These are phyloP conservation scores for Sapria himalayana DNA, from an alignment of 345 rosid species.

Conservation along the genomic window DNA sequence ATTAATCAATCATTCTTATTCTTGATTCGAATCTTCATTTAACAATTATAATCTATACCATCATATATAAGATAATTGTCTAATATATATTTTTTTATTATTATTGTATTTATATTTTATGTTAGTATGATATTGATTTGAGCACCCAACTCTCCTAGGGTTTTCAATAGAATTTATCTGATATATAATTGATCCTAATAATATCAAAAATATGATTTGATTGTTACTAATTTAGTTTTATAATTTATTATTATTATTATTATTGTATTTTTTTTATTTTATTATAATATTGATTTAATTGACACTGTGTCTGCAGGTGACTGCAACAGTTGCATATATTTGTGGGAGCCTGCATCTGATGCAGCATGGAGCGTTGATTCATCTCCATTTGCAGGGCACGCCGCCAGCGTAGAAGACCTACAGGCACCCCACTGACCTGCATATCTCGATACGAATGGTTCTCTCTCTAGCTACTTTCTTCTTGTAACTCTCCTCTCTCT, in stretches of 20 bases:
- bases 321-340: conserved; percentile 58
- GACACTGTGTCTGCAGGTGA: conserved; percentile 31
- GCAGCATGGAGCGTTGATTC: conserved; percentile 67
- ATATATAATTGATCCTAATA: too few relatives aligned
- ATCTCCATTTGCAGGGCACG: conserved; percentile 51
- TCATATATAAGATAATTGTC: too few relatives aligned
- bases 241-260: conserved; percentile 1
- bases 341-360: conserved; percentile 78
- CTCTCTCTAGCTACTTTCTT: not conserved
- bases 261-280: not conserved
- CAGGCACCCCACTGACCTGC: conserved; percentile 23
- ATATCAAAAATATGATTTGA: too few relatives aligned
- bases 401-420: conserved; percentile 81
- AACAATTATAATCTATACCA: too few relatives aligned
- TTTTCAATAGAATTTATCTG: too few relatives aligned
- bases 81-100: too few relatives aligned
- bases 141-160: too few relatives aligned
- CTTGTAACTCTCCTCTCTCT: conserved; percentile 3
- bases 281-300: conserved; percentile 2
- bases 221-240: too few relatives aligned
- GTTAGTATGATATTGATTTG: too few relatives aligned
- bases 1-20: too few relatives aligned
- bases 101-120: too few relatives aligned
- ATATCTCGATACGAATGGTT: not conserved
- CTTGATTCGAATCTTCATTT: too few relatives aligned